Percentiles rank a stretch among this genome's conserved stretches.
Conservation (phyloP, 129 eudicot species). For the Flaveria bidentis region DNA sequence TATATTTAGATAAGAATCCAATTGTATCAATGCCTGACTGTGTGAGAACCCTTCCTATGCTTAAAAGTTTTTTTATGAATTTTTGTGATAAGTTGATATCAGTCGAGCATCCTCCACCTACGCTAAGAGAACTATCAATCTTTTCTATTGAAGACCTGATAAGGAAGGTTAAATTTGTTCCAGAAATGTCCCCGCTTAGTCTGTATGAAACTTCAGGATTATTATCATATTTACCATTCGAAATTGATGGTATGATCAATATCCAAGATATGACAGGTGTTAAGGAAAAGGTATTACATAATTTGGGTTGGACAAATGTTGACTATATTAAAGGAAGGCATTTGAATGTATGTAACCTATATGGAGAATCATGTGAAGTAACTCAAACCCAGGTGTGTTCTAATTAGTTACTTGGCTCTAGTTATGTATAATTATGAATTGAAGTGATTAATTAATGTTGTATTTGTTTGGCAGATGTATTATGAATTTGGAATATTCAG, state of each 20-base stretch:
- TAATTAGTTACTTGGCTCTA: not conserved
- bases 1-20: constrained; percentile 11
- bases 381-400: not conserved
- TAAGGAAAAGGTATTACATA: not conserved
- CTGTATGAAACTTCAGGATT: not conserved
- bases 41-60: constrained; percentile 13
- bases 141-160: not conserved
- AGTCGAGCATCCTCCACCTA: constrained; percentile 21
- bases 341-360: not conserved
- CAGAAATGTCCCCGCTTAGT: not conserved
- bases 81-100: not conserved
- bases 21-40: not conserved
- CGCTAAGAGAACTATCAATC: not conserved
- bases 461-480: not conserved
- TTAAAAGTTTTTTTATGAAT: not conserved
- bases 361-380: not conserved
- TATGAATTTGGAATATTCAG: constrained; percentile 13
- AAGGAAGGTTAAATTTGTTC: constrained; percentile 5
- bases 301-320: constrained; percentile 3
- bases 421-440: not conserved
- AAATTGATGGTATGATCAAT: constrained; percentile 8
- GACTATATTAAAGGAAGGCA: not conserved
- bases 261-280: constrained; percentile 1
- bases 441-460: not conserved
- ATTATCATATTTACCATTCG: not conserved